Base-by-base conservation (phyloP, 371 early-diverging fungal species). In the Funneliformis caledonium region DNA sequence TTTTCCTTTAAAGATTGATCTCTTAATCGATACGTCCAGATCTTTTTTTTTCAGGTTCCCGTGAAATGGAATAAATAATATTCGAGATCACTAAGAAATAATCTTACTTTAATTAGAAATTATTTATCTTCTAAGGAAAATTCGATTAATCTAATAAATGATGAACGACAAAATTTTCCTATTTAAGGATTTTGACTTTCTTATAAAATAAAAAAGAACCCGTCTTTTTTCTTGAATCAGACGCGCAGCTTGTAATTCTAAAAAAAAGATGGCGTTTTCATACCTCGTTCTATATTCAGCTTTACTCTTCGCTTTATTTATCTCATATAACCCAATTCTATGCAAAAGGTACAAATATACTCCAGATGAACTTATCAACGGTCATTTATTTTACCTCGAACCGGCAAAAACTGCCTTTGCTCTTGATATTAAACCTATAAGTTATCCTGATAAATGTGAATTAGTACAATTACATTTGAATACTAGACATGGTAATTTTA, bases 401-500 rank as follows among this genome's bases (percentile, higher is more conserved):
- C 72, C 72, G 26, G 72, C 72, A 22, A 16, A 50, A 16, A 26
- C n/a, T 72, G 48, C 72, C 31, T 50, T 72, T 72, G 31, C 52
- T 50, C 72, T 45, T 47, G 14, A 72, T 72, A 26, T 72, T 72
- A 19, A 72, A 47, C 48, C 50, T 11, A 72, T 72, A 22, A 48
- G 31, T 48, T 69, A 43, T 72, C 72, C 72, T 48, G 72, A 72
- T 72, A 47, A 72, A 47, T 72, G 48, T 72, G 31, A 45, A 72
- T 72, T 72, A 50, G 48, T 22, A 48, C 72, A 72, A 26, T 72
- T 72, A 72, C 31, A 48, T 72, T 50, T 50, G 48, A 45, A 22
- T 50, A 26, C 52, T 72, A 72, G 72, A 72, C 72, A 72, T 19
- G 72, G 72, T 72, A 72, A 72, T 48, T 72, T 22, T 72, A 31